Evolutionary conservation across 345 rosid genomes (phyloP).

Genomic region (Eucalyptus camaldulensis): DNA sequence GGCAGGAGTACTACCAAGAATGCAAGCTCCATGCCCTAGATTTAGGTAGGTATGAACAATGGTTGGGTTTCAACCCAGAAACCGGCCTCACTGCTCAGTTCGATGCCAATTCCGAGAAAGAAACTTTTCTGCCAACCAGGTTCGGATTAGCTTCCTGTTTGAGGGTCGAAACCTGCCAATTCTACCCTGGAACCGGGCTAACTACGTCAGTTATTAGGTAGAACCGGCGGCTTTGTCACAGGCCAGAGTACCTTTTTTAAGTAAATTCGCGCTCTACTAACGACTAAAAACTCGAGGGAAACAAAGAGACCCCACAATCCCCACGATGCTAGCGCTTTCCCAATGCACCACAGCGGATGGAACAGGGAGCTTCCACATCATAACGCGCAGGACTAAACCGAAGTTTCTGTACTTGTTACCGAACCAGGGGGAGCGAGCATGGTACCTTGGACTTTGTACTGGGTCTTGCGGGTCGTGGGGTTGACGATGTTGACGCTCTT

Average conservation of each 20-base stretch:
- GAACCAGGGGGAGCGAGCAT: neutral
- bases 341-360: neutral
- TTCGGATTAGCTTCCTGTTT: neutral
- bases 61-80: neutral
- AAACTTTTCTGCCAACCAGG: neutral
- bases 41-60: neutral
- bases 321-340: neutral
- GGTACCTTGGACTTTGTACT: slow-evolving; percentile 91
- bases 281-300: neutral
- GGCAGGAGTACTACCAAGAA: neutral
- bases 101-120: neutral
- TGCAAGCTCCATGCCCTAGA: neutral
- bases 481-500: slow-evolving; percentile 76
- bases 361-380: neutral
- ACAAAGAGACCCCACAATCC: neutral
- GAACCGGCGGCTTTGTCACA: neutral
- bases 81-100: neutral
- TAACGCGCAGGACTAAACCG: neutral
- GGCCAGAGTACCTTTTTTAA: neutral
- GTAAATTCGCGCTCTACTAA: neutral
- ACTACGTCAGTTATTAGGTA: neutral
- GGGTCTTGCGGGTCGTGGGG: slow-evolving; percentile 74
- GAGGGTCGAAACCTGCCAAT: neutral
- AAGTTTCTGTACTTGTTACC: neutral
- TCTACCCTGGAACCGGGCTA: neutral